A percentile compares a stretch with the other conserved stretches of the same genome.
Evolutionary conservation across 768 basidiomycete genomes (phyloP).

Genomic region (Pleurotus pulmonarius): DNA sequence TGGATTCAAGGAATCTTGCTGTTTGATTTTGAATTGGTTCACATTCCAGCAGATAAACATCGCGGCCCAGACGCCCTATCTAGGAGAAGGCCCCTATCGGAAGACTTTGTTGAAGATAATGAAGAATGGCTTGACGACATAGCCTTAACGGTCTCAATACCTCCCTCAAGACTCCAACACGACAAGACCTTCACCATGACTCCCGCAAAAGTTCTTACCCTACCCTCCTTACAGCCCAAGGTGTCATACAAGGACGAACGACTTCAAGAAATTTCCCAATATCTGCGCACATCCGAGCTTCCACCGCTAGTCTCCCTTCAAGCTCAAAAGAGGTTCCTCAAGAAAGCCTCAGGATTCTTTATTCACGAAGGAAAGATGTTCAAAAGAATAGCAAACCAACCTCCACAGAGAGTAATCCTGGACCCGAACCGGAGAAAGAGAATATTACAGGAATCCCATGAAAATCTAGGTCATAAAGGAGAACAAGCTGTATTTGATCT

Average conservation of each 20-base stretch:
- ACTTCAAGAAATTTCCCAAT: slow-evolving; percentile 8
- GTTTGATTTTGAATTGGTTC: slow-evolving; percentile 28
- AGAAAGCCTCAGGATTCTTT: slow-evolving; percentile 12
- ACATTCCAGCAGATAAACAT: slow-evolving; percentile 26
- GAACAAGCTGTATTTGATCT: slow-evolving; percentile 12
- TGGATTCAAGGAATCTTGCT: slow-evolving; percentile 30
- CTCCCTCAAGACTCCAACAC: not conserved
- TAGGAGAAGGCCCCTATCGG: slow-evolving; percentile 11
- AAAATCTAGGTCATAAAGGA: slow-evolving; percentile 20
- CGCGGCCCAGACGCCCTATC: slow-evolving; percentile 32
- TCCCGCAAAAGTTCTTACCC: not conserved
- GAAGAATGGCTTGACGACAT: slow-evolving; percentile 17
- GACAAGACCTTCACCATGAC: not conserved
- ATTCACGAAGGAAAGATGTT: slow-evolving; percentile 10
- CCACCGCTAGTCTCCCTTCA: not conserved
- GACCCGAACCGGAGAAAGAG: slow-evolving; percentile 8
- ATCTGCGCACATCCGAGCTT: slow-evolving; percentile 10
- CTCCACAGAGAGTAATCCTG: slow-evolving; percentile 13
- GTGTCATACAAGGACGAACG: not conserved
- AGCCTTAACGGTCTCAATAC: not conserved
- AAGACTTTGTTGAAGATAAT: slow-evolving; percentile 19
- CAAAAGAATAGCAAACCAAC: slow-evolving; percentile 1
- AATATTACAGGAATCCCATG: slow-evolving; percentile 18
- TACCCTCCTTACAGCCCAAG: not conserved
- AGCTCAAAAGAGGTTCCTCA: slow-evolving; percentile 7